A percentile compares a stretch with the other conserved stretches of the same genome.
Conservation (phyloP, 306 rosid genomes). For the Abrus precatorius region DNA sequence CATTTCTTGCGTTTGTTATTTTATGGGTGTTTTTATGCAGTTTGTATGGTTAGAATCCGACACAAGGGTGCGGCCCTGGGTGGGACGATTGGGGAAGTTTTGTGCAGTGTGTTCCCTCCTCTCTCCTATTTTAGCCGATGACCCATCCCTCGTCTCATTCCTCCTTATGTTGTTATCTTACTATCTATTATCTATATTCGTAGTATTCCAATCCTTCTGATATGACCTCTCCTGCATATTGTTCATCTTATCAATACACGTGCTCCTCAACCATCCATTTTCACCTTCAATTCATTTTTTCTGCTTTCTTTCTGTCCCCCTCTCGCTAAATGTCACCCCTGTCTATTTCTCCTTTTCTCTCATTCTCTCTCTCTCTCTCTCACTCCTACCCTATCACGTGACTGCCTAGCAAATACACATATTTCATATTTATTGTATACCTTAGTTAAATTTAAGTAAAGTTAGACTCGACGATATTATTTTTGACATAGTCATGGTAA, state of each 20-base stretch:
- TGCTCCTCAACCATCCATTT: conserved; percentile 20
- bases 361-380: not conserved
- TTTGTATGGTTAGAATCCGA: conserved; percentile 68
- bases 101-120: conserved; percentile 60
- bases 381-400: not conserved
- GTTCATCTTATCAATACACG: conserved; percentile 50
- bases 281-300: conserved; percentile 1
- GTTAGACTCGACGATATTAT: too few relatives aligned
- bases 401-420: not conserved
- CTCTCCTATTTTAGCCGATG: conserved; percentile 30
- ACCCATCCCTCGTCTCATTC: conserved; percentile 47
- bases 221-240: conserved; percentile 44
- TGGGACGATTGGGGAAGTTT: conserved; percentile 60
- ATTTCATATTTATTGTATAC: too few relatives aligned
- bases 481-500: too few relatives aligned
- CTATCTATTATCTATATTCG: conserved; percentile 28
- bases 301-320: not conserved
- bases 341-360: not conserved
- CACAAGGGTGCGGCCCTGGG: conserved; percentile 63
- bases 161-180: conserved; percentile 29
- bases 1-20: conserved; percentile 56
- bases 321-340: not conserved
- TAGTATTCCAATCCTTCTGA: conserved; percentile 45
- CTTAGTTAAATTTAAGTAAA: too few relatives aligned
- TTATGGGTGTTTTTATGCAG: conserved; percentile 32